Evolutionary conservation across 75 land plant genomes (phyloP), one percentile per base, ranked within the genome.

Genomic region (Gnetum montanum): DNA sequence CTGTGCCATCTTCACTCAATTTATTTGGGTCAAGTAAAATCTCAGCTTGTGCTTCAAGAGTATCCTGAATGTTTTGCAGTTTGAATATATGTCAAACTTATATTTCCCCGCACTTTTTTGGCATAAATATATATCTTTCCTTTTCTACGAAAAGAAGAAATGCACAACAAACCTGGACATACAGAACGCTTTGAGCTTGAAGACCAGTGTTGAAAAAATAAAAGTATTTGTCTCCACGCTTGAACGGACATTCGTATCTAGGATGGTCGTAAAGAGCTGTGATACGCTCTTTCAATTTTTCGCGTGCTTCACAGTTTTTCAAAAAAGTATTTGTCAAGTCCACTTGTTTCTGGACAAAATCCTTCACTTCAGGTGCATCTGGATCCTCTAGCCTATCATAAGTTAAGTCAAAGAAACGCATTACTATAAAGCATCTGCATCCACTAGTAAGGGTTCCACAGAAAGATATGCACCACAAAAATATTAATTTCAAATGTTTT

Each of bases 351-450:
- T 77, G 73, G 48, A 95, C 89, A 75, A 86, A 95, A 18, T 76
- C 84, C 64, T 90, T 84, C 46, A 72, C 74, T 58, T 81, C 93
- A 26, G 69, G 65, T 5, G 92, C 68, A 23, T 86, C 96, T 8
- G 97, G 86, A 56, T 95, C 86, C 61, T 95, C 99, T 63, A 95
- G 66, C 99, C 99, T 95, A 54, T n/a, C n/a, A n/a, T n/a, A n/a
- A n/a, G n/a, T n/a, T n/a, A n/a, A n/a, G n/a, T n/a, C n/a, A n/a
- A n/a, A n/a, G n/a, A n/a, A n/a, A n/a, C n/a, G n/a, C n/a, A n/a
- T n/a, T n/a, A n/a, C n/a, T n/a, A n/a, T n/a, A n/a, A n/a, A n/a
- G n/a, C n/a, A n/a, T n/a, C n/a, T n/a, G n/a, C n/a, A n/a, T n/a
- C n/a, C n/a, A n/a, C n/a, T n/a, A n/a, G n/a, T n/a, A n/a, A n/a